Base-by-base conservation (phyloP, 306 rosid species). In the Pterocarpus macrocarpus region DNA sequence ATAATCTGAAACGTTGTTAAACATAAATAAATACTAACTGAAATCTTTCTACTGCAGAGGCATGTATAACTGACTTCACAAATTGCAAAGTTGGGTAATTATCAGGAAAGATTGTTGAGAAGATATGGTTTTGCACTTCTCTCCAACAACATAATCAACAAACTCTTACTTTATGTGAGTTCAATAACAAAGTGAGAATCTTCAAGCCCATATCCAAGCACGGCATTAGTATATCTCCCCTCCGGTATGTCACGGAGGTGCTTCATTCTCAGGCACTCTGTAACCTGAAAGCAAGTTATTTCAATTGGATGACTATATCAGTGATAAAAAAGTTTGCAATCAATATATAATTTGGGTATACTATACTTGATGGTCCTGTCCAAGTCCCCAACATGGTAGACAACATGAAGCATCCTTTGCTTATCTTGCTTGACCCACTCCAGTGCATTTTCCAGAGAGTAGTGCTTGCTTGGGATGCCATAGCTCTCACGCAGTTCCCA, bases 201-300 rank as follows among this genome's bases (percentile, higher is more conserved):
- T 87, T 96, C 98, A 4, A 97, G 99, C 41, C 99, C 98, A 66
- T 93, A 96, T 81, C 98, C 98, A 70, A 96, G 98, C 83, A 96
- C 93, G 66, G 95, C 98, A 80, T 93, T 96, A 10, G 97, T 93
- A 78, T 96, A 96, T 87, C 78, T 92, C 87, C 92, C 99, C 87
- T 96, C 99, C 2, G 99, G 98, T 86, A 96, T 96, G 90, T 96
- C 99, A 67, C 97, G 94, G 74, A 96, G 92, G 64, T 92, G 93
- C 90, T 96, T 96, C 98, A 96, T 96, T 80, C 98, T 97, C 13
- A 94, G 85, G 82, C 99, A 96, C 80, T 96, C 98, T 0, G 98
- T 94, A 96, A 96, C 88, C 99, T 96, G 88, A 82, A 88, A 74
- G n/a, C 61, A 32, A 49, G 47, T 59, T 43, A 50, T 55, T 57